Conservation (phyloP, 495 filamentous ascomycete species). For the Paragyromitra xinjiangensis region DNA sequence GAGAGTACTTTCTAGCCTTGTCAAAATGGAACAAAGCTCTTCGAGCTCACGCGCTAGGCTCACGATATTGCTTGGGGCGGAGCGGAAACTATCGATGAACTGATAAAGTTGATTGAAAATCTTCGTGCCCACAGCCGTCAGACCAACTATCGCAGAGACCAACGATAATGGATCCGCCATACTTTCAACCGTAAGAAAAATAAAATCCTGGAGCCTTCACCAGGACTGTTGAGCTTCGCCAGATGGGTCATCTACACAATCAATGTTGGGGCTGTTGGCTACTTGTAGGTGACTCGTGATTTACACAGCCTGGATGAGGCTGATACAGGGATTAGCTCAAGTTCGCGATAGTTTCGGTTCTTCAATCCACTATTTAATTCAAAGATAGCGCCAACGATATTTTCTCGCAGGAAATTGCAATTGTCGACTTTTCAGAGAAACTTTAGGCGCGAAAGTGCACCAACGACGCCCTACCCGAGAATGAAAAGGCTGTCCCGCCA, state of each 20-base stretch:
- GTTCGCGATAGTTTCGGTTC: neutral
- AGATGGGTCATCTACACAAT: too few species aligned
- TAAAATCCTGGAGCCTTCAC: too few species aligned
- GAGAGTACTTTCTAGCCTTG: constrained; percentile 6
- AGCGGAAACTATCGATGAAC: constrained; percentile 10
- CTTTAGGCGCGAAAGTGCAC: too few species aligned
- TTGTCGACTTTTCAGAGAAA: too few species aligned
- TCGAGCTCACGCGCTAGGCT: neutral
- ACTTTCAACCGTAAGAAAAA: too few species aligned
- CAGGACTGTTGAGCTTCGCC: too few species aligned
- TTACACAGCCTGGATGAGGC: neutral
- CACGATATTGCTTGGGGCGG: neutral
- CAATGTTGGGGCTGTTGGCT: neutral
- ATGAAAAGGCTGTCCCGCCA: too few species aligned
- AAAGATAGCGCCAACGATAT: neutral
- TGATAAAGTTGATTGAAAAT: constrained; percentile 1
- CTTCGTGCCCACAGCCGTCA: constrained; percentile 3
- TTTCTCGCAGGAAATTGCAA: neutral
- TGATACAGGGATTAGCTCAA: neutral
- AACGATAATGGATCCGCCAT: constrained; percentile 13
- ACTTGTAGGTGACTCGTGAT: neutral
- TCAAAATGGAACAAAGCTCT: constrained; percentile 4
- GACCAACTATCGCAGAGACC: constrained; percentile 5
- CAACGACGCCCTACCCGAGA: too few species aligned
- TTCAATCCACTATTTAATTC: neutral